Percentiles rank a stretch among this genome's conserved stretches.
These are phyloP conservation scores for Rhynchospora pubera DNA, from an alignment of 176 grass and related monocot species.

Conservation along the genomic window DNA sequence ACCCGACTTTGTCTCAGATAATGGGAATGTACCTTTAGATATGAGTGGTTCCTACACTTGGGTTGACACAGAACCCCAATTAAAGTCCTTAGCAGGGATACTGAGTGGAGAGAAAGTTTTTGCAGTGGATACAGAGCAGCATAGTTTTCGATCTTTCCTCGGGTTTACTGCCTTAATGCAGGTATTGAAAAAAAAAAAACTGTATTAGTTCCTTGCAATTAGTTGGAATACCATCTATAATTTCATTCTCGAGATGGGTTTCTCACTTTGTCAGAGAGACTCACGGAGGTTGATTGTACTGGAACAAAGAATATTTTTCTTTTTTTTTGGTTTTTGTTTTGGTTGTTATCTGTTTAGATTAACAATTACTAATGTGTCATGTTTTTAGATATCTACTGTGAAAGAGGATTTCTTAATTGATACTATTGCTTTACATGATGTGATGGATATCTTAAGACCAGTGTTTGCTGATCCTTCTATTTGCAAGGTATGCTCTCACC, in stretches of 20 bases:
- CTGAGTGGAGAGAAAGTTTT: constrained; percentile 49
- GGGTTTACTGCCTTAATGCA: constrained; percentile 94
- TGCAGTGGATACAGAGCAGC: constrained; percentile 91
- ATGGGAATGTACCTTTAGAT: constrained; percentile 25
- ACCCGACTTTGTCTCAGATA: constrained; percentile 22
- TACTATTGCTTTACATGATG: constrained; percentile 83
- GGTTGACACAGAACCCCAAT: constrained; percentile 67
- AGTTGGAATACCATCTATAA: background rate
- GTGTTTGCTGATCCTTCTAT: constrained; percentile 72
- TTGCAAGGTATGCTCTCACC: constrained; percentile 53
- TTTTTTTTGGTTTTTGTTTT: background rate
- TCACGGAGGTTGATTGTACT: background rate
- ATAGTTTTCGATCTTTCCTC: constrained; percentile 88
- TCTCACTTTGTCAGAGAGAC: background rate
- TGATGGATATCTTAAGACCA: constrained; percentile 55
- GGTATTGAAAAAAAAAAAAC: constrained; percentile 33
- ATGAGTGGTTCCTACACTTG: constrained; percentile 49
- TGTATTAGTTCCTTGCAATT: background rate
- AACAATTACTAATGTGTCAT: background rate
- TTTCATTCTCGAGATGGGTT: background rate
- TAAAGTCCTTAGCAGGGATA: constrained; percentile 42
- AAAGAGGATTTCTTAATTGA: constrained; percentile 88
- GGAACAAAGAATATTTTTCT: background rate
- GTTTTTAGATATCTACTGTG: constrained; percentile 58
- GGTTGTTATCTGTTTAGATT: background rate